These are phyloP conservation scores for Hypoxylon sp. DNA, from an alignment of 2,329 filamentous ascomycete genomes.

Conservation along the genomic window DNA sequence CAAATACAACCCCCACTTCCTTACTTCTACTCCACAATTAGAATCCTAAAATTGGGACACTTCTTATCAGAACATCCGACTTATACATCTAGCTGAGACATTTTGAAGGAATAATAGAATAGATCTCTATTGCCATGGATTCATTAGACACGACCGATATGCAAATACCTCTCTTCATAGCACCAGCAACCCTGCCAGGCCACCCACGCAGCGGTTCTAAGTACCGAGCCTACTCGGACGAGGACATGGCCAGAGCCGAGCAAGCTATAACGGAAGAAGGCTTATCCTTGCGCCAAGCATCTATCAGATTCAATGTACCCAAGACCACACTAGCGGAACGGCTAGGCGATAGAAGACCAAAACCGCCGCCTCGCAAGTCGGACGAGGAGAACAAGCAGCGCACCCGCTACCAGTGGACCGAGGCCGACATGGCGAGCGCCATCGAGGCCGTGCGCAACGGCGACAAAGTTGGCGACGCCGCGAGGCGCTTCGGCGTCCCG, in stretches of 20 bases:
- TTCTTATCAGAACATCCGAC: not conserved
- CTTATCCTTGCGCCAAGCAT: conserved; percentile 47
- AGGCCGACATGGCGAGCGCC: conserved; percentile 47
- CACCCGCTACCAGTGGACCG: conserved; percentile 45
- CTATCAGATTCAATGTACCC: conserved; percentile 45
- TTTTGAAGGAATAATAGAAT: not conserved
- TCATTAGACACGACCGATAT: conserved; percentile 7
- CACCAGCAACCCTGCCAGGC: not conserved
- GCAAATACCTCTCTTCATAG: conserved; percentile 21
- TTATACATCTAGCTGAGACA: not conserved
- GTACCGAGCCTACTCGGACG: conserved; percentile 48
- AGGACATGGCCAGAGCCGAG: conserved; percentile 42
- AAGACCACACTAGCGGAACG: conserved; percentile 48
- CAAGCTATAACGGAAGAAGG: conserved; percentile 45
- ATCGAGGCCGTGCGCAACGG: conserved; percentile 42
- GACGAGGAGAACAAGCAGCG: conserved; percentile 28
- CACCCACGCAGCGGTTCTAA: conserved; percentile 40
- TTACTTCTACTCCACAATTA: not conserved
- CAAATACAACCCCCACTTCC: conserved; percentile 18
- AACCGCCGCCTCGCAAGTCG: conserved; percentile 35
- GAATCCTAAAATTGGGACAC: conserved; percentile 31
- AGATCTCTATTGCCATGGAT: conserved; percentile 17
- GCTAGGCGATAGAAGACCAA: conserved; percentile 42
- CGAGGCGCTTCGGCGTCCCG: conserved; percentile 49
- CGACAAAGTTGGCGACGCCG: conserved; percentile 38